Percentiles rank a stretch among this genome's conserved stretches.
Conservation (phyloP, 139 green algal species). For the Picochlorum sp. region DNA sequence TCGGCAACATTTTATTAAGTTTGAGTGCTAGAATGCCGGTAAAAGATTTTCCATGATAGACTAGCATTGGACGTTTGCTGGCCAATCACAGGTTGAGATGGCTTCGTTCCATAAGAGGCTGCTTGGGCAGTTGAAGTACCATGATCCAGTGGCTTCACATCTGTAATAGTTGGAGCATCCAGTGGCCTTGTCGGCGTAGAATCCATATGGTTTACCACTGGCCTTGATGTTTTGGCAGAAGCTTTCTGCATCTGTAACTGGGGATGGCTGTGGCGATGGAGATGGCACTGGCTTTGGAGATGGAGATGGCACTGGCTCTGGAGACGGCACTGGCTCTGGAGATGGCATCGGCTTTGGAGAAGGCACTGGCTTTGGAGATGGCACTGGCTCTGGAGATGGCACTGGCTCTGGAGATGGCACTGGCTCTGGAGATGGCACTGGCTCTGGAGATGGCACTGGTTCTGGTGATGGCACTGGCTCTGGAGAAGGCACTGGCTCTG, state of each 20-base stretch:
- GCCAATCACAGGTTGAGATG: conserved; percentile 14
- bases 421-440: not conserved
- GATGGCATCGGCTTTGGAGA: not conserved
- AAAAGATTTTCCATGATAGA: not conserved
- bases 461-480: not conserved
- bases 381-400: not conserved
- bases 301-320: not conserved
- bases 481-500: not conserved
- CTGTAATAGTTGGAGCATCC: conserved; percentile 4
- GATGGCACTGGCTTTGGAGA: not conserved
- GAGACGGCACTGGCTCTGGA: not conserved
- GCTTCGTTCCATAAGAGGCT: conserved; percentile 12
- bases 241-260: not conserved
- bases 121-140: conserved; percentile 5
- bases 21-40: not conserved
- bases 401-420: conserved; percentile 1
- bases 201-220: conserved; percentile 7
- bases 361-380: not conserved
- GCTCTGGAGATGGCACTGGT: conserved; percentile 2
- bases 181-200: conserved; percentile 10
- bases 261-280: not conserved
- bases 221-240: conserved; percentile 5
- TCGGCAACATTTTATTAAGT: too few species aligned
- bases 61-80: conserved; percentile 14
- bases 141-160: conserved; percentile 5